A percentile compares a stretch with the other conserved stretches of the same genome.
Conservation (phyloP, 805 yeast species). For the Lipomyces orientalis region DNA sequence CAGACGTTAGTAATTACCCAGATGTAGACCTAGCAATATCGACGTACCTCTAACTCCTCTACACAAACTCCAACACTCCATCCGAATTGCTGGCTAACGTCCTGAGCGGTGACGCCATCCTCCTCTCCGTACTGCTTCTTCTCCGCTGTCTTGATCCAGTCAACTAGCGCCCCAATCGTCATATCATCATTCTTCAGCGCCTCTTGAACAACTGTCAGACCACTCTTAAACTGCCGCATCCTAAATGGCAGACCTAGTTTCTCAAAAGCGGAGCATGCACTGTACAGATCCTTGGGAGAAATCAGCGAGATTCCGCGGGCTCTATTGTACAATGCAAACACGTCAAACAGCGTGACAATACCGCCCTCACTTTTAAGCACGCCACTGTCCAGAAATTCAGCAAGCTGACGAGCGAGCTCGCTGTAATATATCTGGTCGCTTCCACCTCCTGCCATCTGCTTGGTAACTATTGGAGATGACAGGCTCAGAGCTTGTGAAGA, state of each 20-base stretch:
- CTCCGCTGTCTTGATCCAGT: slow-evolving; percentile 14
- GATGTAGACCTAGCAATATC: slow-evolving; percentile 33
- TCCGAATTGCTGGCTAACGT: slow-evolving; percentile 33
- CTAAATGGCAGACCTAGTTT: slow-evolving; percentile 62
- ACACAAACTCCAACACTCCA: slow-evolving; percentile 71
- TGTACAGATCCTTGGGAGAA: slow-evolving; percentile 68
- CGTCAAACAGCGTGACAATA: slow-evolving; percentile 63
- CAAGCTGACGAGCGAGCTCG: slow-evolving; percentile 78
- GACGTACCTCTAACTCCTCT: slow-evolving; percentile 60
- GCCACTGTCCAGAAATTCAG: slow-evolving; percentile 65
- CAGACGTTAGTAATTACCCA: neutral
- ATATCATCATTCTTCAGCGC: slow-evolving; percentile 46
- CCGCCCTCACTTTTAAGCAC: slow-evolving; percentile 61
- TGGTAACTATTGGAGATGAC: slow-evolving; percentile 44
- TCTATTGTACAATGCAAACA: slow-evolving; percentile 68
- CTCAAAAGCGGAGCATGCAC: slow-evolving; percentile 64
- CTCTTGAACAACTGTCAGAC: slow-evolving; percentile 52
- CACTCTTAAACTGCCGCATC: slow-evolving; percentile 50
- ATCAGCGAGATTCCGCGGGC: slow-evolving; percentile 70
- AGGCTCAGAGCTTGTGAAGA: slow-evolving; percentile 46
- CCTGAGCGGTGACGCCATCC: slow-evolving; percentile 44
- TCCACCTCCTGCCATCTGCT: slow-evolving; percentile 47
- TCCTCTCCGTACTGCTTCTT: neutral
- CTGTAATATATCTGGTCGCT: slow-evolving; percentile 44
- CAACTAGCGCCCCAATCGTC: slow-evolving; percentile 39